A percentile compares a stretch with the other conserved stretches of the same genome.
Evolutionary conservation across 2,329 filamentous ascomycete genomes (phyloP).

Genomic region (Cryphonectria radicalis): DNA sequence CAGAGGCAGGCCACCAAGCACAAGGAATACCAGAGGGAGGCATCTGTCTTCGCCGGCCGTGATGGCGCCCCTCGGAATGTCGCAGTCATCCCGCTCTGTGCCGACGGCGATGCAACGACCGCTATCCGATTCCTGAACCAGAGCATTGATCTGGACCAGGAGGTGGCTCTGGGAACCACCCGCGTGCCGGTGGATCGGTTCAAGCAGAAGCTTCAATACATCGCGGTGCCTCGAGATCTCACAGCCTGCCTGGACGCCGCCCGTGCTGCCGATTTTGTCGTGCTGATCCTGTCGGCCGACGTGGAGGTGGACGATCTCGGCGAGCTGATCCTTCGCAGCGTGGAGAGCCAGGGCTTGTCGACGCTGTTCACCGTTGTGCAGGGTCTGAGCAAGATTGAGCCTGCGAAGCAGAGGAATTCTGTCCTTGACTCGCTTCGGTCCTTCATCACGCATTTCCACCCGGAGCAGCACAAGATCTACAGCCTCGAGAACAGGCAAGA

Average conservation of each 20-base stretch:
- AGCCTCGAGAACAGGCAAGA: conserved; percentile 88
- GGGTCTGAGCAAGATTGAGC: conserved; percentile 76
- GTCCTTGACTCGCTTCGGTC: conserved; percentile 84
- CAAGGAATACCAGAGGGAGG: conserved; percentile 78
- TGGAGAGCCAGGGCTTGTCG: conserved; percentile 93
- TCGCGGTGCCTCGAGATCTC: conserved; percentile 75
- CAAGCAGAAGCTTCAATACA: conserved; percentile 90
- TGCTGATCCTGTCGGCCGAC: conserved; percentile 81
- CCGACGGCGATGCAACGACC: conserved; percentile 67
- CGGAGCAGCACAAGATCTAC: conserved; percentile 87
- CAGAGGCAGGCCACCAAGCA: conserved; percentile 86
- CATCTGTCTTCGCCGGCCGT: conserved; percentile 80
- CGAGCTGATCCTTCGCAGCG: conserved; percentile 80
- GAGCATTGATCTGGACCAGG: conserved; percentile 77
- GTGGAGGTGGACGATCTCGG: conserved; percentile 84
- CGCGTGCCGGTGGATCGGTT: conserved; percentile 83
- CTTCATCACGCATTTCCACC: conserved; percentile 93
- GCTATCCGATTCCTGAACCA: conserved; percentile 74
- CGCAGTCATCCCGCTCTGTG: conserved; percentile 82
- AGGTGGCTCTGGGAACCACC: conserved; percentile 62
- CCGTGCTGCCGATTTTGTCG: conserved; percentile 85
- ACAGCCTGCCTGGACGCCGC: conserved; percentile 82
- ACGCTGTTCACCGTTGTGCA: conserved; percentile 88
- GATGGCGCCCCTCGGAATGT: conserved; percentile 88
- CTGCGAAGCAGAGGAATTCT: conserved; percentile 76